Evolutionary conservation across 1,284 basidiomycete species (phyloP).

Genomic region (Ceratobasidium sp.): DNA sequence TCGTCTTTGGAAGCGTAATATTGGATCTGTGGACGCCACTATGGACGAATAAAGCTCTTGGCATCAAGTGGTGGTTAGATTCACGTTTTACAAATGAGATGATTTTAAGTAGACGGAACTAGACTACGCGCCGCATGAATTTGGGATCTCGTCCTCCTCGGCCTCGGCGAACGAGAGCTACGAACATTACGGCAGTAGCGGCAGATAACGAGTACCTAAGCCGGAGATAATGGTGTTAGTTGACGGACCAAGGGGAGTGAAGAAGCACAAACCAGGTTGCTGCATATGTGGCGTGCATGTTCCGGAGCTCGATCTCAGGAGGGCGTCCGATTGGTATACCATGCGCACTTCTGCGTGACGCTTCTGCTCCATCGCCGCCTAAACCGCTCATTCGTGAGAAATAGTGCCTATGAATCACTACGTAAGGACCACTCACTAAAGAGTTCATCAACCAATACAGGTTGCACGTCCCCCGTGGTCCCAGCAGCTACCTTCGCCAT

Average conservation of each 20-base stretch:
- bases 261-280: conserved; percentile 80
- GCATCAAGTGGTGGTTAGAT: conserved; percentile 34
- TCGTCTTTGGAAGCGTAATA: neutral
- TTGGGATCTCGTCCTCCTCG: conserved; percentile 44
- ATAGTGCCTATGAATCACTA: neutral
- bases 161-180: conserved; percentile 53
- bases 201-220: conserved; percentile 58
- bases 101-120: neutral
- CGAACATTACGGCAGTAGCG: conserved; percentile 58
- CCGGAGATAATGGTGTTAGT: conserved; percentile 5
- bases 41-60: neutral
- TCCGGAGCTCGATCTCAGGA: conserved; percentile 88
- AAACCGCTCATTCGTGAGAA: conserved; percentile 42
- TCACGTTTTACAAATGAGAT: conserved; percentile 12
- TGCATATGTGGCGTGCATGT: conserved; percentile 95
- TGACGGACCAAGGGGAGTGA: neutral
- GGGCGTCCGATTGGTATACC: conserved; percentile 89
- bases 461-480: conserved; percentile 73
- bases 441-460: conserved; percentile 87
- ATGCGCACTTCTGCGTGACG: conserved; percentile 67
- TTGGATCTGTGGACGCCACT: neutral
- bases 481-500: conserved; percentile 88
- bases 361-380: conserved; percentile 86
- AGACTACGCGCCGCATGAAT: conserved; percentile 38
- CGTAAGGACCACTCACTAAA: conserved; percentile 66